Evolutionary conservation across 495 filamentous ascomycete genomes (phyloP).

Genomic region (Penicillium turbatum): DNA sequence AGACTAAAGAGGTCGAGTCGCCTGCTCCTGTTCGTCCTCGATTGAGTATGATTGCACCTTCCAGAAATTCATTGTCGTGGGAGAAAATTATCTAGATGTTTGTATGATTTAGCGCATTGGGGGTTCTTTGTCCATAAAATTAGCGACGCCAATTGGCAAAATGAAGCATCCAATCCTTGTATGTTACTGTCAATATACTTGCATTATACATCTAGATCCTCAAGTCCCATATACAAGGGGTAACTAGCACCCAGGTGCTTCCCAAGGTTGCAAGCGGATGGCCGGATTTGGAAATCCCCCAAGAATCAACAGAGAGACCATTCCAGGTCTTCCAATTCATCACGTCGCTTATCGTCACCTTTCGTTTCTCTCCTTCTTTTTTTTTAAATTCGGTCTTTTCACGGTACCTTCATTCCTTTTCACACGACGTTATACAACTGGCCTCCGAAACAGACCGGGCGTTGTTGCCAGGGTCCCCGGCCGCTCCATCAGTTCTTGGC

Average conservation of each 20-base stretch:
- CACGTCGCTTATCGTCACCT: neutral
- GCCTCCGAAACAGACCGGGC: neutral
- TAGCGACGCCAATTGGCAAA: neutral
- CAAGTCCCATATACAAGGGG: neutral
- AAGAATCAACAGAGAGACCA: neutral
- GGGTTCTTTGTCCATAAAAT: conserved; percentile 3
- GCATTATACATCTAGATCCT: neutral
- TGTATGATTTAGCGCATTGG: neutral
- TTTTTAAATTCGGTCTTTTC: neutral
- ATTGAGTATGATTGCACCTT: conserved; percentile 3
- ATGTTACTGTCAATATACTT: neutral
- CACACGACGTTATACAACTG: neutral
- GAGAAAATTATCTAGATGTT: neutral
- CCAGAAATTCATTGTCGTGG: neutral
- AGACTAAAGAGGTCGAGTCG: conserved; percentile 29
- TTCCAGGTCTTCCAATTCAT: neutral
- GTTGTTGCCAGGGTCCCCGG: neutral
- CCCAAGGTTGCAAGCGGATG: conserved; percentile 22
- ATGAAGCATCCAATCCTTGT: no score
- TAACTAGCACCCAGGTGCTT: neutral
- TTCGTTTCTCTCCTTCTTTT: neutral
- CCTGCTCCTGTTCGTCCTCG: conserved; percentile 15
- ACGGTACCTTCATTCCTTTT: neutral
- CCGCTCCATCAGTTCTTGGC: conserved; percentile 9
- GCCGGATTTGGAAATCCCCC: conserved; percentile 21